Evolutionary conservation across 2,329 filamentous ascomycete species (phyloP).

Genomic region (Magnaporthales sp.): DNA sequence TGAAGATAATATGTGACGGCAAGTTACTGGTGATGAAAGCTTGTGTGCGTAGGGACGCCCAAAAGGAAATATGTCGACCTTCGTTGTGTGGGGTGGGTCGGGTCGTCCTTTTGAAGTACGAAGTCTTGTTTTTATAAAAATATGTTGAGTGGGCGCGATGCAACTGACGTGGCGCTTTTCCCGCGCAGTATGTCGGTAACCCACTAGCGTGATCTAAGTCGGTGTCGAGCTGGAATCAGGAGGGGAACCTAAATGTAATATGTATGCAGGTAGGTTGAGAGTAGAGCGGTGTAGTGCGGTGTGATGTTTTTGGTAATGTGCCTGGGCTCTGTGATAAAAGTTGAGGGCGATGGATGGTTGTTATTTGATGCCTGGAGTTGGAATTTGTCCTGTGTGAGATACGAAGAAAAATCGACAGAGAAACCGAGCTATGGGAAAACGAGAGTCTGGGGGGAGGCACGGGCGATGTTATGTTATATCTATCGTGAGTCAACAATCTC

Average conservation of each 20-base stretch:
- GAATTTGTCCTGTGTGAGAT: neutral
- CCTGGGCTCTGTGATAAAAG: neutral
- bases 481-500: constrained; percentile 2
- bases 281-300: neutral
- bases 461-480: constrained; percentile 3
- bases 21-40: neutral
- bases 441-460: neutral
- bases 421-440: neutral
- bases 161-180: neutral
- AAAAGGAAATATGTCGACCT: constrained; percentile 4
- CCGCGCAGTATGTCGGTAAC: neutral
- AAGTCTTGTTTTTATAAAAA: neutral
- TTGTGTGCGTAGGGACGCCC: neutral
- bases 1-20: neutral
- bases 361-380: neutral
- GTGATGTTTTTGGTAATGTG: neutral
- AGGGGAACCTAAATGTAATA: neutral
- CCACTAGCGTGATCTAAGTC: neutral
- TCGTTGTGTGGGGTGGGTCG: constrained; percentile 2
- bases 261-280: neutral
- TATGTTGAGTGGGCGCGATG: neutral
- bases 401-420: neutral
- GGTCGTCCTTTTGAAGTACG: too few relatives aligned
- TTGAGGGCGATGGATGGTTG: neutral
- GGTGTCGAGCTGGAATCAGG: neutral